A percentile compares a stretch with the other conserved stretches of the same genome.
Evolutionary conservation across 768 basidiomycete species (phyloP).

Genomic region (Tulasnella sp.): DNA sequence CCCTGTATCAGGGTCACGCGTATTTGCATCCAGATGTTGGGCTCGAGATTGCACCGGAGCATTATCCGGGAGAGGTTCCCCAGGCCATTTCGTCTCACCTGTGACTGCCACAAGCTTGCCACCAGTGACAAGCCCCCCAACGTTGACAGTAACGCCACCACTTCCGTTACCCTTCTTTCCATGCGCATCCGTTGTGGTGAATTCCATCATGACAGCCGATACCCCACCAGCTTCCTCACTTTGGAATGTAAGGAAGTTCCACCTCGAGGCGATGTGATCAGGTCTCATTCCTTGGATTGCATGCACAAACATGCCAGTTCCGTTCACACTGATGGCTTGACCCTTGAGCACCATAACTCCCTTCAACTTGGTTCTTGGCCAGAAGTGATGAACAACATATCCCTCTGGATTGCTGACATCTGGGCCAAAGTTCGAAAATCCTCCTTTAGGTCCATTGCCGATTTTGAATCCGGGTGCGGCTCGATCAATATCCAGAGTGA

Average conservation of each 20-base stretch:
- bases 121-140: slow-evolving; percentile 73
- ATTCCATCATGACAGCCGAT: slow-evolving; percentile 90
- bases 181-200: slow-evolving; percentile 67
- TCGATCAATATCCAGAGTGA: slow-evolving; percentile 60
- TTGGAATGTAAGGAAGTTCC: slow-evolving; percentile 95
- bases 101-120: slow-evolving; percentile 66
- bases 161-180: slow-evolving; percentile 70
- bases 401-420: slow-evolving; percentile 59
- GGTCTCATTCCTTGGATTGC: slow-evolving; percentile 99
- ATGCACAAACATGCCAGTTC: slow-evolving; percentile 78
- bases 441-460: slow-evolving; percentile 77
- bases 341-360: slow-evolving; percentile 62
- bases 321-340: slow-evolving; percentile 41
- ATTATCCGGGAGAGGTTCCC: slow-evolving; percentile 33
- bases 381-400: slow-evolving; percentile 84
- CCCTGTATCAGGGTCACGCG: slow-evolving; percentile 47
- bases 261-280: slow-evolving; percentile 78
- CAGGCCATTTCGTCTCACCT: slow-evolving; percentile 66
- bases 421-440: slow-evolving; percentile 75
- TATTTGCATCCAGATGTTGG: slow-evolving; percentile 49
- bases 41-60: slow-evolving; percentile 49
- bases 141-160: slow-evolving; percentile 69
- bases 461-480: slow-evolving; percentile 79
- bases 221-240: slow-evolving; percentile 58
- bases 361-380: slow-evolving; percentile 51